Evolutionary conservation across 306 rosid genomes (phyloP).

Genomic region (peach (Prunus persica)): Prunus_persica_NCBIv2 NC_034009.1:45807001-45807500

Average conservation of each 20-base stretch:
- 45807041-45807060: slow-evolving; percentile 94
- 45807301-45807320: no score
- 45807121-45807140: slow-evolving; percentile 20
- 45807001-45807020: slow-evolving; percentile 82
- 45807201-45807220: no score
- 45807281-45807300: no score
- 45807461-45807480: not conserved
- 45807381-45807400: not conserved
- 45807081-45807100: slow-evolving; percentile 93
- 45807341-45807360: not conserved
- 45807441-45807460: not conserved
- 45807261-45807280: no score
- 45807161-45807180: no score
- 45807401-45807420: not conserved
- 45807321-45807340: no score
- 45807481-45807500: not conserved
- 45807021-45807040: slow-evolving; percentile 93
- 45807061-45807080: slow-evolving; percentile 91
- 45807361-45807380: not conserved
- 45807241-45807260: no score
- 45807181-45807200: no score
- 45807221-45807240: no score
- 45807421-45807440: not conserved
- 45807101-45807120: slow-evolving; percentile 96
- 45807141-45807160: not conserved